phyloP scores from a whole-genome alignment of 1,284 basidiomycete species.

The Volvariella surrecta region DNA sequence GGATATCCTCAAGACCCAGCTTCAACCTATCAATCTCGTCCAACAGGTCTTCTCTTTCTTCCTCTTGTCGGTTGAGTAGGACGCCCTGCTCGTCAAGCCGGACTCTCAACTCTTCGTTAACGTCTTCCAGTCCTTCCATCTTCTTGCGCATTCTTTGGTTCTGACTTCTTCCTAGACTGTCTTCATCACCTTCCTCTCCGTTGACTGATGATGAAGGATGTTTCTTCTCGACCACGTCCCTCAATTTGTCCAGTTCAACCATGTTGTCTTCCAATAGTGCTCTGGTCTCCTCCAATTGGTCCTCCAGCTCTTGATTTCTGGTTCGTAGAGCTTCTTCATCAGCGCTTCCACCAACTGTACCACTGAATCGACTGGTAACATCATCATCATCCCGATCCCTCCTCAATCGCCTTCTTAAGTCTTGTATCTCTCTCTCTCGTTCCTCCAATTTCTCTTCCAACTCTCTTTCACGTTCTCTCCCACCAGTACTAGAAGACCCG shows the following conservation, averaged over 20 bases:
- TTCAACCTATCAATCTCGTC: conserved; percentile 56
- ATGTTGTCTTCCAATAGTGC: conserved; percentile 68
- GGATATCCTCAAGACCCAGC: conserved; percentile 62
- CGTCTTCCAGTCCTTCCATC: conserved; percentile 52
- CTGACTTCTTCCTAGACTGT: conserved; percentile 25
- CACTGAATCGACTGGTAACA: conserved; percentile 12
- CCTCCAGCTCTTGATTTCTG: conserved; percentile 59
- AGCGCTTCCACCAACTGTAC: conserved; percentile 34
- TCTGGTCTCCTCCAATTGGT: conserved; percentile 58
- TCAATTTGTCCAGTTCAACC: conserved; percentile 64
- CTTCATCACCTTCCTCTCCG: conserved; percentile 5
- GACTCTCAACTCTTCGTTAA: conserved; percentile 53
- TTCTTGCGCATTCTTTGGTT: conserved; percentile 32
- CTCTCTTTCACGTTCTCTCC: conserved; percentile 48
- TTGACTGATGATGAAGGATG: neutral
- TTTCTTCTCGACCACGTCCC: conserved; percentile 46
- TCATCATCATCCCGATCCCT: neutral
- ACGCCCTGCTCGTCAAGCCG: conserved; percentile 55
- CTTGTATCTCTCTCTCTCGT: conserved; percentile 57
- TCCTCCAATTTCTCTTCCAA: conserved; percentile 64
- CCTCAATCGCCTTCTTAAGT: conserved; percentile 26
- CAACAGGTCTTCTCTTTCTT: conserved; percentile 63
- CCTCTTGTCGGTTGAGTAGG: conserved; percentile 45
- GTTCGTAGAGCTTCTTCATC: conserved; percentile 35
- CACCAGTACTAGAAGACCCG: conserved; percentile 19